Evolutionary conservation across 352 stramenopile species (phyloP).

Genomic region (Blastocystis sp.): DNA sequence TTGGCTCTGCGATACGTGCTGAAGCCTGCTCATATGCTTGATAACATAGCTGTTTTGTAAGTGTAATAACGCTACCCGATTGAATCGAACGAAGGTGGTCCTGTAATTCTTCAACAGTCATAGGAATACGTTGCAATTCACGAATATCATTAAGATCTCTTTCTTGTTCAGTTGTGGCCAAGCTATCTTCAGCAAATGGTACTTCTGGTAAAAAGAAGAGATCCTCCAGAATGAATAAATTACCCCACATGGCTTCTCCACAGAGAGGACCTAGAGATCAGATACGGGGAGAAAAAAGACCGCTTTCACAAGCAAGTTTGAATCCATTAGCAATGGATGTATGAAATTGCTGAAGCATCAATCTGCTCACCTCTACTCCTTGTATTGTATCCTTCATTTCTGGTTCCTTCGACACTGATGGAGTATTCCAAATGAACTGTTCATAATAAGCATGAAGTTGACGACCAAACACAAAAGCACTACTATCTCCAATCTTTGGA

Average conservation of each 20-base stretch:
- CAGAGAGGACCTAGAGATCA: slow-evolving; percentile 80
- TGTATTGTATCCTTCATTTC: slow-evolving; percentile 41
- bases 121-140: neutral
- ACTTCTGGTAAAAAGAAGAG: slow-evolving; percentile 74
- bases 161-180: neutral
- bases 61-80: slow-evolving; percentile 52
- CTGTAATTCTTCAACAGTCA: neutral
- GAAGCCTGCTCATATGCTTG: slow-evolving; percentile 22
- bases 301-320: slow-evolving; percentile 75
- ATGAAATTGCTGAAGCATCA: slow-evolving; percentile 69
- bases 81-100: neutral
- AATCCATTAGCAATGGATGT: slow-evolving; percentile 81
- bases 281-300: neutral
- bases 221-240: slow-evolving; percentile 82
- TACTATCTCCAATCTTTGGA: neutral
- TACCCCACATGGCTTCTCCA: slow-evolving; percentile 83
- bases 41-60: slow-evolving; percentile 34
- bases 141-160: neutral
- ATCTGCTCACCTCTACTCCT: neutral
- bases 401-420: slow-evolving; percentile 3
- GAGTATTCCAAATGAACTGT: neutral
- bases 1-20: slow-evolving; percentile 57
- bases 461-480: neutral
- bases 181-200: neutral
- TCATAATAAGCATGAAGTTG: slow-evolving; percentile 10